Base-by-base conservation (phyloP, 176 grass and related monocot genomes). In the Musa troglodytarum region DNA sequence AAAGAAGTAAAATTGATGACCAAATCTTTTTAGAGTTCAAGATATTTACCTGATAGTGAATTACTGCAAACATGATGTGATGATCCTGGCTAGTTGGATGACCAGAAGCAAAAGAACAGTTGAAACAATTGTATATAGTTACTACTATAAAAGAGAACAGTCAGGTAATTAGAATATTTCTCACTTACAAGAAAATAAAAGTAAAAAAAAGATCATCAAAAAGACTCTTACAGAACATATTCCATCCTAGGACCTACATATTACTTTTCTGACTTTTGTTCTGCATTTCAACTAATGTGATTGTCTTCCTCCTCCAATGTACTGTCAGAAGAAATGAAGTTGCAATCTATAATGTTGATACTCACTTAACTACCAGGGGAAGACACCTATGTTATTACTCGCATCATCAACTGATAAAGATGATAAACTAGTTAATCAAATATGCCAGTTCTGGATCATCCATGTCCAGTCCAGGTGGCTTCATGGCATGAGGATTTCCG, bases 391-490 rank as follows among this genome's bases (percentile, higher is more conserved):
- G 10, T 24, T 28, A 11, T 7, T 6, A 15, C 65, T 72, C 50
- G 4, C 13, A 70, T 50, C 9, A 20, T 50, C 50, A 51, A 23
- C 28, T 8, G 17, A 53, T 20, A 53, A 17, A 72, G 49, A 6
- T 20, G 43, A 16, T 0, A 10, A 72, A 10, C 54, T 80, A 80
- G 50, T 80, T 80, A 2, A 80, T 23, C 78, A 80, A 65, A n/a
- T 73, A 69, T 23, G 69, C 69, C 6, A 80, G 69, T 51, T 80
- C 69, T 26, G 78, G 78, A 64, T 80, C 78, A 73, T 80, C 57
- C 69, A 73, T 80, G 78, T 80, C 78, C 56, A 73, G 25, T 29
- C 78, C 15, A 80, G 78, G 78, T 28, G 78, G 78, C 78, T 73
- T 80, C 65, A 80, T 73, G 50, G 78, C 56, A 53, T 50, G 58